These are phyloP conservation scores for Capsicum rhomboideum DNA, from an alignment of 257 asterid genomes.

Conservation along the genomic window DNA sequence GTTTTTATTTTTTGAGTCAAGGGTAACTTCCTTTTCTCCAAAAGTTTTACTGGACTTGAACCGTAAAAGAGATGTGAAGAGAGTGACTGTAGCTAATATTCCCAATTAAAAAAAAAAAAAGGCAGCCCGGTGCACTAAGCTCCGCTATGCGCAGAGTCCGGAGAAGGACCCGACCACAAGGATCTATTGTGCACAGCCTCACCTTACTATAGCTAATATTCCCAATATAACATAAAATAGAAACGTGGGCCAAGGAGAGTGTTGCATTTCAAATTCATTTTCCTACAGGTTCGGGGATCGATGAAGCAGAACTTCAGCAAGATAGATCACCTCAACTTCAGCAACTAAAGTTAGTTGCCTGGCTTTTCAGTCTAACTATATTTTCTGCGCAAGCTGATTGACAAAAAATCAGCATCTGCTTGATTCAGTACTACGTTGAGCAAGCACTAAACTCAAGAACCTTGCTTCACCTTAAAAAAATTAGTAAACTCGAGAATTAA, in stretches of 20 bases:
- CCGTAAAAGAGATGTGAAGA: no score
- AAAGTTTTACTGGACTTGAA: no score
- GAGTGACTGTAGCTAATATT: no score
- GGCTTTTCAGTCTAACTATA: neutral
- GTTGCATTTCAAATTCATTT: neutral
- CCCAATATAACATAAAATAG: neutral
- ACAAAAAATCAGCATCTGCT: neutral
- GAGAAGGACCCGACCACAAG: no score
- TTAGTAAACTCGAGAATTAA: neutral
- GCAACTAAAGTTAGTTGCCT: neutral
- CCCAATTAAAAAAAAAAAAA: no score
- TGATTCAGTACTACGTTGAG: neutral
- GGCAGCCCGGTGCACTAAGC: no score
- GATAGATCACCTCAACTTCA: neutral
- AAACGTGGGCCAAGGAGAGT: neutral
- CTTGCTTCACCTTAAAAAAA: neutral
- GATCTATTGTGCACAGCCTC: no score
- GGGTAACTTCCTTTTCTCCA: no score
- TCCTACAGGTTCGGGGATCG: neutral
- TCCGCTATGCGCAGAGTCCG: no score
- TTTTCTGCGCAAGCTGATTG: neutral
- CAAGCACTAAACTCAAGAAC: neutral
- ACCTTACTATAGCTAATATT: neutral
- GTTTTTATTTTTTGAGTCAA: no score
- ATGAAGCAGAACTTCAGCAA: neutral